Percentiles rank a stretch among this genome's conserved stretches.
Conservation (phyloP, 2,329 filamentous ascomycete genomes). For the Aureobasidium pullulans region DNA sequence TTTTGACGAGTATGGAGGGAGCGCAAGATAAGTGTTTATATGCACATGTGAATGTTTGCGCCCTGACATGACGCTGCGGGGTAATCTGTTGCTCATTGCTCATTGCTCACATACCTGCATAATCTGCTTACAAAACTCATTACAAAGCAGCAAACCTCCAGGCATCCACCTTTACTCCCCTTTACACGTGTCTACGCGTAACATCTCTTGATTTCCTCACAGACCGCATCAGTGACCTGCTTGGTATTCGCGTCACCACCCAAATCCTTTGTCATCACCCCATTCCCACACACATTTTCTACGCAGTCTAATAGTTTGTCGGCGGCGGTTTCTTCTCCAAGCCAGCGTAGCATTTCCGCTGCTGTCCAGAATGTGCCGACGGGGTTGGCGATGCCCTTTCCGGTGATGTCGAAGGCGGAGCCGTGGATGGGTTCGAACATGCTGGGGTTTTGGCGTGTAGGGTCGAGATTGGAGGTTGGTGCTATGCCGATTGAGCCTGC, state of each 20-base stretch:
- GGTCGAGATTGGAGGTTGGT: constrained; percentile 62
- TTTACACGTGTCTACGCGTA: constrained; percentile 14
- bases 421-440: constrained; percentile 59
- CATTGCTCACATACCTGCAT: not conserved
- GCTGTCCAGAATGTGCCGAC: constrained; percentile 55
- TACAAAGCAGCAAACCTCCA: not conserved
- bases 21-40: not conserved
- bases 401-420: constrained; percentile 52
- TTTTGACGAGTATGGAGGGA: not conserved
- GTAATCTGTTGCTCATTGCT: not conserved
- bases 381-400: constrained; percentile 51
- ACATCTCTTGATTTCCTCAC: constrained; percentile 28
- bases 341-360: constrained; percentile 51
- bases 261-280: constrained; percentile 47
- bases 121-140: not conserved
- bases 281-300: constrained; percentile 46
- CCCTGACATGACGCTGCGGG: not conserved
- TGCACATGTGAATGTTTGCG: not conserved
- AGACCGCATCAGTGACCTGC: constrained; percentile 38
- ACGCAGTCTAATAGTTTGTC: constrained; percentile 45
- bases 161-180: not conserved
- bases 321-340: constrained; percentile 47
- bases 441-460: constrained; percentile 50
- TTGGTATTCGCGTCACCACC: constrained; percentile 40
- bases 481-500: constrained; percentile 67